These are phyloP conservation scores for Fusarium sp. DNA, from an alignment of 2,329 filamentous ascomycete species.

Conservation along the genomic window DNA sequence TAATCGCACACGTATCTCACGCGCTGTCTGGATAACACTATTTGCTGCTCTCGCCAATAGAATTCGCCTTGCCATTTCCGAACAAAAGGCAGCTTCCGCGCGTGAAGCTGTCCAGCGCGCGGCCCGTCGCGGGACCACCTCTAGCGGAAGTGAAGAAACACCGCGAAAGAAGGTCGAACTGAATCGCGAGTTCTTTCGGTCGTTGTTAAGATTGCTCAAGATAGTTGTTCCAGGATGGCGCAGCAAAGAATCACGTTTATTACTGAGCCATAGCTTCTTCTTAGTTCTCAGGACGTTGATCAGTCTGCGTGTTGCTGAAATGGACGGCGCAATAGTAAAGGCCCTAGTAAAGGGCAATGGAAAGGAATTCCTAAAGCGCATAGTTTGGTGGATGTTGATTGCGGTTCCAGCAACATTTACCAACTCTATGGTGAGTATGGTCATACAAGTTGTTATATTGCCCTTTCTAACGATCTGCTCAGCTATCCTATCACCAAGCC, in stretches of 20 bases:
- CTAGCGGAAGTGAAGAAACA: slow-evolving; percentile 53
- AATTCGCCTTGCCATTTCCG: slow-evolving; percentile 89
- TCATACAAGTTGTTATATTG: background rate
- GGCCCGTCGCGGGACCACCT: slow-evolving; percentile 64
- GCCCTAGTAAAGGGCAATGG: slow-evolving; percentile 91
- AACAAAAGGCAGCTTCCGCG: slow-evolving; percentile 87
- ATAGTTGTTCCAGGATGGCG: slow-evolving; percentile 93
- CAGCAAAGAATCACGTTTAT: slow-evolving; percentile 86
- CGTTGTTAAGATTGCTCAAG: slow-evolving; percentile 79
- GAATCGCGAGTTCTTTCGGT: slow-evolving; percentile 84
- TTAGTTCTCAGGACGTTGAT: slow-evolving; percentile 91
- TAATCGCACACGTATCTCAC: slow-evolving; percentile 85
- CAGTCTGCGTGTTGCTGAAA: slow-evolving; percentile 93
- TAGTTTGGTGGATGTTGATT: slow-evolving; percentile 99
- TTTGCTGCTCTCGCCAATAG: slow-evolving; percentile 86
- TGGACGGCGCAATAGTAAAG: slow-evolving; percentile 94
- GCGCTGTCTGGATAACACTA: slow-evolving; percentile 85
- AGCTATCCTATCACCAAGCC: slow-evolving; percentile 97
- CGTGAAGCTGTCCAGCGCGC: slow-evolving; percentile 72
- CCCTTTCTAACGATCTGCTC: slow-evolving; percentile 27
- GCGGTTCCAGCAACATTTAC: slow-evolving; percentile 97
- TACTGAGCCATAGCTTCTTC: slow-evolving; percentile 94
- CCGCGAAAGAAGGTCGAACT: slow-evolving; percentile 87
- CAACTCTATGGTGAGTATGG: slow-evolving; percentile 87
- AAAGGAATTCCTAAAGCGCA: slow-evolving; percentile 86